These are phyloP conservation scores for Pythium coloratum DNA, from an alignment of 352 stramenopile genomes.

Conservation along the genomic window DNA sequence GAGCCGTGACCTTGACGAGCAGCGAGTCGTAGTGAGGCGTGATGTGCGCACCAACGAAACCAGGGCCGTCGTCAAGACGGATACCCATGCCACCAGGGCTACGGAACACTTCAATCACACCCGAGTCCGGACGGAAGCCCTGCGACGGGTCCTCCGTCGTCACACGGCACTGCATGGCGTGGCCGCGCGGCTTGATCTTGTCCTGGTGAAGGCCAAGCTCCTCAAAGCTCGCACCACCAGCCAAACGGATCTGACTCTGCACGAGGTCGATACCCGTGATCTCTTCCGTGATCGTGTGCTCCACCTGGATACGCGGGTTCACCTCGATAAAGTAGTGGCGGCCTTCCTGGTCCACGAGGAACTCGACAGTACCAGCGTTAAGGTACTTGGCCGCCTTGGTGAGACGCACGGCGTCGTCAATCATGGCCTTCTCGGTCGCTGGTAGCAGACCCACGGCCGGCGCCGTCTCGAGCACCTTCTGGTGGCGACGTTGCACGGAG, in stretches of 20 bases:
- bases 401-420: slow-evolving; percentile 91
- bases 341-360: slow-evolving; percentile 93
- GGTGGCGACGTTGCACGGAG: slow-evolving; percentile 96
- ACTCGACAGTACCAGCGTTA: slow-evolving; percentile 98
- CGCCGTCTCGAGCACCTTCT: slow-evolving; percentile 97
- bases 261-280: slow-evolving; percentile 97
- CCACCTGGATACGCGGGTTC: slow-evolving; percentile 97
- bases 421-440: slow-evolving; percentile 90
- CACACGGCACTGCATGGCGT: slow-evolving; percentile 97
- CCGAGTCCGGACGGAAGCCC: slow-evolving; percentile 96
- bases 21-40: slow-evolving; percentile 98
- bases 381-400: slow-evolving; percentile 92
- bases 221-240: slow-evolving; percentile 89
- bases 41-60: slow-evolving; percentile 96
- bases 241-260: slow-evolving; percentile 95
- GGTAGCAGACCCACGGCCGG: slow-evolving; percentile 84
- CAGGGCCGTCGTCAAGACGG: slow-evolving; percentile 94
- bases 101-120: slow-evolving; percentile 96
- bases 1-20: slow-evolving; percentile 97
- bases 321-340: slow-evolving; percentile 98
- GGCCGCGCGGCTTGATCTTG: slow-evolving; percentile 89
- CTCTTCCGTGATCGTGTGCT: slow-evolving; percentile 92
- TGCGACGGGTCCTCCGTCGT: slow-evolving; percentile 94
- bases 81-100: slow-evolving; percentile 95
- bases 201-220: slow-evolving; percentile 95